Percentiles rank a stretch among this genome's conserved stretches.
phyloP scores from a whole-genome alignment of 2,329 filamentous ascomycete species.

The Sporothrix brasiliensis region DNA sequence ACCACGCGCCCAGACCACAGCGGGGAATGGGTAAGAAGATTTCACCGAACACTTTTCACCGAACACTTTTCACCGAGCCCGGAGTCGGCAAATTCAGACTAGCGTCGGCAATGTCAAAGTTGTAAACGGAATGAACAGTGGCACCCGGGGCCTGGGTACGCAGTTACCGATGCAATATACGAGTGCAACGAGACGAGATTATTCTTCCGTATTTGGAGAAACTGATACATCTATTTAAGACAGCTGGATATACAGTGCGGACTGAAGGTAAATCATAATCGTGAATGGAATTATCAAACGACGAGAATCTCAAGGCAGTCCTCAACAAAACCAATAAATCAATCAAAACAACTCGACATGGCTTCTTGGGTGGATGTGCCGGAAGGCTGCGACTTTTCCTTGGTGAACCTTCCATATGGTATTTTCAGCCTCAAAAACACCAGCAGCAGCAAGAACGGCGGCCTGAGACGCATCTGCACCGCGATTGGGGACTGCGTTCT shows the following conservation, averaged over 20 bases:
- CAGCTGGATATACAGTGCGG: neutral
- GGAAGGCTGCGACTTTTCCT: conserved; percentile 21
- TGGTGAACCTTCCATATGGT: conserved; percentile 26
- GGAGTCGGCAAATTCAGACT: conserved; percentile 13
- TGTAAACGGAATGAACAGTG: neutral
- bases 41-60: neutral
- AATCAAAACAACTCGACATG: conserved; percentile 18
- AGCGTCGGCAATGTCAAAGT: conserved; percentile 13
- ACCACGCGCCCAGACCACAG: neutral
- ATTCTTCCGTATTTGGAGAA: neutral
- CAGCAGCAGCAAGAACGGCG: neutral
- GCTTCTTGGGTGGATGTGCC: conserved; percentile 18
- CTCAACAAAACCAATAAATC: conserved; percentile 6
- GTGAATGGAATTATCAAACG: neutral
- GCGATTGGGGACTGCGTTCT: conserved; percentile 19
- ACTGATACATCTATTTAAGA: conserved; percentile 2
- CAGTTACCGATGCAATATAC: neutral
- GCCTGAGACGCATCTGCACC: neutral
- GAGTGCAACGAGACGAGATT: neutral
- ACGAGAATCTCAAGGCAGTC: neutral
- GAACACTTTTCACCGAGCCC: conserved; percentile 7
- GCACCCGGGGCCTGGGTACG: neutral
- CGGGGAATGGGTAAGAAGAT: conserved; percentile 1
- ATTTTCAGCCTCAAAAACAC: conserved; percentile 1
- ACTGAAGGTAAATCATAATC: neutral